phyloP scores from a whole-genome alignment of 78 protist genomes.

The Capsaspora owczarzaki region DNA sequence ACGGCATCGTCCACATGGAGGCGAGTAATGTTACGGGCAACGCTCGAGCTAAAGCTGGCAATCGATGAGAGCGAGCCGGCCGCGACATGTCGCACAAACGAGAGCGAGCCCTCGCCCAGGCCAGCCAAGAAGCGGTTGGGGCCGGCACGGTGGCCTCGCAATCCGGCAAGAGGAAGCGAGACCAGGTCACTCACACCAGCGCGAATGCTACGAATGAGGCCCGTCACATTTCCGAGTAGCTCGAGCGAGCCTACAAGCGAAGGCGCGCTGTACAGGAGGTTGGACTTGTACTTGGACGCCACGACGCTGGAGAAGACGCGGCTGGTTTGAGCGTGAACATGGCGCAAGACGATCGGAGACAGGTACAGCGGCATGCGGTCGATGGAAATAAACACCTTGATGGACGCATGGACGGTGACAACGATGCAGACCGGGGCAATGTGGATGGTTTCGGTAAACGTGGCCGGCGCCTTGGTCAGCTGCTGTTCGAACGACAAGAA shows the following conservation, averaged over 20 bases:
- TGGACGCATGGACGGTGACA: neutral
- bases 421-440: neutral
- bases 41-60: neutral
- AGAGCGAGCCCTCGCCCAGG: neutral
- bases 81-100: neutral
- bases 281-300: neutral
- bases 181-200: neutral
- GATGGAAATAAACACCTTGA: neutral
- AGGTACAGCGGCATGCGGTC: neutral
- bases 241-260: constrained; percentile 4
- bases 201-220: neutral
- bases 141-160: neutral
- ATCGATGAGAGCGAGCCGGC: neutral
- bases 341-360: neutral
- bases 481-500: too few relatives aligned
- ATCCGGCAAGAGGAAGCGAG: neutral
- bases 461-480: neutral
- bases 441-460: neutral
- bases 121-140: neutral
- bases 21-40: neutral
- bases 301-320: neutral
- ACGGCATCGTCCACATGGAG: neutral
- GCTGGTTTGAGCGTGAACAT: neutral
- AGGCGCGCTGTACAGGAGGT: neutral
- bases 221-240: constrained; percentile 5